phyloP scores from a whole-genome alignment of 331 rosid species.

The Erythrophleum ivorense region DNA sequence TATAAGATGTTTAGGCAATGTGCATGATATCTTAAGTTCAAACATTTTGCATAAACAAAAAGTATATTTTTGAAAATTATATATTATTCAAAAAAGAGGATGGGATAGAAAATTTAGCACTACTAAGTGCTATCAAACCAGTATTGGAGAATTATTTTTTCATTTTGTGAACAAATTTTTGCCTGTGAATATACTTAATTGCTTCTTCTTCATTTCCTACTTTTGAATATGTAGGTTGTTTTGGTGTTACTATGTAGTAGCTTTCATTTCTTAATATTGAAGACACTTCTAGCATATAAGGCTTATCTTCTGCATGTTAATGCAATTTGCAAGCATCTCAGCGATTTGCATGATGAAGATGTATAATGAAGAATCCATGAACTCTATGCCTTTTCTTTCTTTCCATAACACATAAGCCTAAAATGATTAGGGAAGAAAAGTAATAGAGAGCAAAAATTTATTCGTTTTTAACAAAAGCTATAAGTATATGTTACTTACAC shows the following conservation, averaged over 20 bases:
- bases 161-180: neutral
- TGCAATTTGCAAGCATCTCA: conserved; percentile 36
- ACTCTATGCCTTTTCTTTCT: conserved; percentile 41
- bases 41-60: too few relatives aligned
- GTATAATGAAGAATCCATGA: conserved; percentile 39
- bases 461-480: too few relatives aligned
- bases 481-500: neutral
- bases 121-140: neutral
- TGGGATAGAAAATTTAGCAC: too few relatives aligned
- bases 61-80: too few relatives aligned
- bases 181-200: neutral
- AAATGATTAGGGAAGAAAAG: neutral
- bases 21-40: too few relatives aligned
- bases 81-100: too few relatives aligned
- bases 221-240: conserved; percentile 42
- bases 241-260: conserved; percentile 27
- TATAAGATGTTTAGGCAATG: too few relatives aligned
- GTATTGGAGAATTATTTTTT: neutral
- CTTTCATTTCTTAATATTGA: conserved; percentile 11
- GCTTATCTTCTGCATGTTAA: neutral
- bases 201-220: neutral
- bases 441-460: too few relatives aligned
- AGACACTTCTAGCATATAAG: neutral
- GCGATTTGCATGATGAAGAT: conserved; percentile 33
- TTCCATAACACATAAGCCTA: conserved; percentile 33